Base-by-base conservation (phyloP, 768 basidiomycete genomes). In the Boletus reticulatus region DNA sequence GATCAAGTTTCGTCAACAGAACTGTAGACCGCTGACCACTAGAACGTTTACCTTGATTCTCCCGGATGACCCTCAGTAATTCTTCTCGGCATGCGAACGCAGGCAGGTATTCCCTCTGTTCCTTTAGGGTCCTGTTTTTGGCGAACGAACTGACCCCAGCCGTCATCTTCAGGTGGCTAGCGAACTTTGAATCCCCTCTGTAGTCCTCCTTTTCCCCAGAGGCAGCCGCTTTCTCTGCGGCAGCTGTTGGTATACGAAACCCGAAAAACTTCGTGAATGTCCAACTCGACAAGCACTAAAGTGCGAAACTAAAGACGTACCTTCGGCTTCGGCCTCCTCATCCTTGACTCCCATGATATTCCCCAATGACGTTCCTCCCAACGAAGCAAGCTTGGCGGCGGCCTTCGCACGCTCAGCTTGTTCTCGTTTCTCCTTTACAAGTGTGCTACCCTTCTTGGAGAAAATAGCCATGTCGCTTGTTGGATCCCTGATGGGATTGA, bases 341-440 rank as follows among this genome's bases (percentile, higher is more conserved):
- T 98, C 94, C 71, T 89, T 91, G 19, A 98, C 92, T 16, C 97
- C 97, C 87, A 97, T 92, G 58, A 98, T 88, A 69, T 99, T 98
- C 19, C 97, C 97, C n/a, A 99, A 78, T 0, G 88, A 80, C 0
- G 95, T 98, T 20, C 97, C 97, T 22, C 93, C 92, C 14, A 98
- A 76, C 0, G 88, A 85, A 19, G 96, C 94, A 16, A 97, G 79
- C 72, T 98, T 98, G 3, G 96, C 95, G 0, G 97, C 95, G 4
- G 94, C 96, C 73, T 95, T 98, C 24, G 90, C 90, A 12, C 97
- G 81, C 72, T 99, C 97, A 3, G 94, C 91, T 71, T 98, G 92
- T 68, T 98, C 97, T 54, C 97, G 80, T 70, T 96, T 93, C 75
- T 98, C 97, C 64, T 91, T 91, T 17, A 99, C 94, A 24, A 99